Evolutionary conservation across 2,329 filamentous ascomycete species (phyloP).

Genomic region (Microascus cirrosus): DNA sequence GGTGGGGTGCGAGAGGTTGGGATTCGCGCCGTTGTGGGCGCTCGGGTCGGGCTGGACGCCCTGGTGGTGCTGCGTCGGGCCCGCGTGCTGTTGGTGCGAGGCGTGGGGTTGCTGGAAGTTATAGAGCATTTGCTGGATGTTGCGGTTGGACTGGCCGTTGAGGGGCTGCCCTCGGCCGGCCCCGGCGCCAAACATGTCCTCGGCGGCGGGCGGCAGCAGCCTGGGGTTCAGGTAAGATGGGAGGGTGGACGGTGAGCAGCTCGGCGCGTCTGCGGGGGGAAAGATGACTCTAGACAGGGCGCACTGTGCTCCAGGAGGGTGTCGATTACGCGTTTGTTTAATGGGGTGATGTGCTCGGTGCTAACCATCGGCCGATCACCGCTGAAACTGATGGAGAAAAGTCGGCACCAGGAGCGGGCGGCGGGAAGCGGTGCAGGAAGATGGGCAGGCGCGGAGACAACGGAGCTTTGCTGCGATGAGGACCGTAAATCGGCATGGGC

Average conservation of each 20-base stretch:
- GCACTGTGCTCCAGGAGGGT: background rate
- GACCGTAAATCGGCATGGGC: slow-evolving; percentile 1
- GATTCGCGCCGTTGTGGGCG: slow-evolving; percentile 38
- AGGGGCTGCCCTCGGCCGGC: slow-evolving; percentile 6
- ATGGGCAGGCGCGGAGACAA: background rate
- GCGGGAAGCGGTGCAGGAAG: slow-evolving; percentile 1
- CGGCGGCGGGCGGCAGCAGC: background rate
- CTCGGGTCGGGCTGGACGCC: slow-evolving; percentile 39
- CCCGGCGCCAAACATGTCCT: slow-evolving; percentile 5
- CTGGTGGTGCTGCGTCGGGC: slow-evolving; percentile 54
- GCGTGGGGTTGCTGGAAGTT: slow-evolving; percentile 50
- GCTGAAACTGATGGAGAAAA: slow-evolving; percentile 9
- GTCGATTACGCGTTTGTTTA: background rate
- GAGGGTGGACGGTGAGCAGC: background rate
- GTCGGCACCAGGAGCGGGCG: background rate
- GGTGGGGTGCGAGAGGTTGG: slow-evolving; percentile 7
- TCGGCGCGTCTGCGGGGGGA: background rate
- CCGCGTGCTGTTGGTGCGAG: slow-evolving; percentile 42
- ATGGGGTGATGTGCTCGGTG: slow-evolving; percentile 16
- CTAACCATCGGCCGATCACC: slow-evolving; percentile 61
- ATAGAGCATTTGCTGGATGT: slow-evolving; percentile 47
- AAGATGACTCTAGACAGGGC: background rate
- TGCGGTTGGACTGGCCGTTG: slow-evolving; percentile 5
- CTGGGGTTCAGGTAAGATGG: background rate
- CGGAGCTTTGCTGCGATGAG: background rate